Evolutionary conservation across 352 stramenopile genomes (phyloP).

Genomic region (Achlya hypogyna): DNA sequence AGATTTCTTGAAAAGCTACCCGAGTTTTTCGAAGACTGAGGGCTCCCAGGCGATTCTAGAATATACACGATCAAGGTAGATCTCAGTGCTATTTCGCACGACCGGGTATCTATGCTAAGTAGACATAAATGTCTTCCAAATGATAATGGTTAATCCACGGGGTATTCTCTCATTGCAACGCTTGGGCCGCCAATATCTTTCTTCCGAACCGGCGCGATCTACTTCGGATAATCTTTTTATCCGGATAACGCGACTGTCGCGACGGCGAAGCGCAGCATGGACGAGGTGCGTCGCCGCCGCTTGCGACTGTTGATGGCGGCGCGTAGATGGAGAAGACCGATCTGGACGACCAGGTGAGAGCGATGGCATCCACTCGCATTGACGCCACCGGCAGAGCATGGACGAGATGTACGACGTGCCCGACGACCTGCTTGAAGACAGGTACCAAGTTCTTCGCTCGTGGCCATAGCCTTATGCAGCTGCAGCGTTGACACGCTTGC

Average conservation of each 20-base stretch:
- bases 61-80: no score
- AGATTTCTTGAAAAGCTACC: no score
- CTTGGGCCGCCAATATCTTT: neutral
- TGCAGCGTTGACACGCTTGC: conserved; percentile 43
- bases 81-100: neutral
- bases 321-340: conserved; percentile 13
- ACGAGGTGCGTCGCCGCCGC: neutral
- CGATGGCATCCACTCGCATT: neutral
- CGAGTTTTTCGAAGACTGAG: no score
- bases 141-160: neutral
- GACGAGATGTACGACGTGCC: conserved; percentile 55
- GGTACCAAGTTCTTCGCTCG: no score
- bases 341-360: conserved; percentile 14
- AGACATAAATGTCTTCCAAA: neutral
- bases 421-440: conserved; percentile 41
- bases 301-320: neutral
- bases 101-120: neutral
- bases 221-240: neutral
- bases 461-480: no score
- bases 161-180: neutral
- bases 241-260: neutral
- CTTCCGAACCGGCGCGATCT: neutral
- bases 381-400: conserved; percentile 55
- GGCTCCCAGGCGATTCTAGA: no score
- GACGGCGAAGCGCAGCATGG: neutral